These are phyloP conservation scores for Isabelozyma heimii DNA, from an alignment of 805 yeast species.

Conservation along the genomic window DNA sequence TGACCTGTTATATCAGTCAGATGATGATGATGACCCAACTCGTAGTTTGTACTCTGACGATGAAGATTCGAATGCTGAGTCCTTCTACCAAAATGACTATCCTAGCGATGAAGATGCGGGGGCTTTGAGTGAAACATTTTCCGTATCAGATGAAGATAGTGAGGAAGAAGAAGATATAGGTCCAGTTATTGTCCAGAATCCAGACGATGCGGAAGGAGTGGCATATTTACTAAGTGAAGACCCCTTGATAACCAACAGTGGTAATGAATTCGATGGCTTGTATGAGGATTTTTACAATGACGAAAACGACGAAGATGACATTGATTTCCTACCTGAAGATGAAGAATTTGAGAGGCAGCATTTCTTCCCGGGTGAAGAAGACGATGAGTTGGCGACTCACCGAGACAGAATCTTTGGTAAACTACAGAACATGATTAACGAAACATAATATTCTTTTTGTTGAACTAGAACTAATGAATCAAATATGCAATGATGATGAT, in stretches of 20 bases:
- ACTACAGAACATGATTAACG: slow-evolving; percentile 54
- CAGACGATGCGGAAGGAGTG: slow-evolving; percentile 16
- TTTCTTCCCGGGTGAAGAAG: slow-evolving; percentile 57
- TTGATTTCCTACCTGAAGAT: slow-evolving; percentile 7
- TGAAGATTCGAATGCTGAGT: slow-evolving; percentile 89
- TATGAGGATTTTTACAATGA: slow-evolving; percentile 25
- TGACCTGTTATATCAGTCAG: slow-evolving; percentile 35
- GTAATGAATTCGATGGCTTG: slow-evolving; percentile 13
- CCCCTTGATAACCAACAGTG: slow-evolving; percentile 4
- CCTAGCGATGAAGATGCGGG: slow-evolving; percentile 88
- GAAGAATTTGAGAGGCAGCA: slow-evolving; percentile 38
- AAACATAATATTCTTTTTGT: slow-evolving; percentile 7
- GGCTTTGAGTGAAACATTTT: slow-evolving; percentile 11
- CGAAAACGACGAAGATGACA: slow-evolving; percentile 30
- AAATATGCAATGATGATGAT: too few relatives aligned
- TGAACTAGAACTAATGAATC: too few relatives aligned
- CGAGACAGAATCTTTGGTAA: slow-evolving; percentile 61
- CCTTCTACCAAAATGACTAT: slow-evolving; percentile 86
- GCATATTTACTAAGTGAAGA: slow-evolving; percentile 5
- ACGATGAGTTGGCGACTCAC: slow-evolving; percentile 61
- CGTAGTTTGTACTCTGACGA: slow-evolving; percentile 52
- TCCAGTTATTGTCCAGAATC: slow-evolving; percentile 9
- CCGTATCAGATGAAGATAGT: slow-evolving; percentile 10
- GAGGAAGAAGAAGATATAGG: slow-evolving; percentile 23
- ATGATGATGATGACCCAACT: slow-evolving; percentile 34